Conservation (phyloP, 441 rosid species). For the Hypseocharis bilobata region DNA sequence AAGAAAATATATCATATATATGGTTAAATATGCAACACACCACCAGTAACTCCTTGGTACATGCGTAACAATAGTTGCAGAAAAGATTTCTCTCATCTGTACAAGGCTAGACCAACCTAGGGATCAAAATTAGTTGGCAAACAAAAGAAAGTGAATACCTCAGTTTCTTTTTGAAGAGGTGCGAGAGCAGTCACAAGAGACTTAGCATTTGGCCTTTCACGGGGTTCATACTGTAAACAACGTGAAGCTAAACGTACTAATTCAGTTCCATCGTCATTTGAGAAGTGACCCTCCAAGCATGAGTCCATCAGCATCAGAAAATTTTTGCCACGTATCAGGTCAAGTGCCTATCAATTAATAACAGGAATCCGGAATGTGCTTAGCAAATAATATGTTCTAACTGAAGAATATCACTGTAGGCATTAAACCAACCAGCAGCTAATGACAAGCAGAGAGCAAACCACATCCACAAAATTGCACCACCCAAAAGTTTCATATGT, state of each 20-base stretch:
- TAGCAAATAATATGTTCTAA: too few relatives aligned
- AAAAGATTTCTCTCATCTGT: not conserved
- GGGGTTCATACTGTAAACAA: slow-evolving; percentile 64
- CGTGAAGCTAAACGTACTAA: slow-evolving; percentile 58
- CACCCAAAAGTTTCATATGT: too few relatives aligned
- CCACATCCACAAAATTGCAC: too few relatives aligned
- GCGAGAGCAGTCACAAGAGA: slow-evolving; percentile 49
- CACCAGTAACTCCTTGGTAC: too few relatives aligned
- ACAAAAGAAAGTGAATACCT: slow-evolving; percentile 26
- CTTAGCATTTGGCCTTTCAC: slow-evolving; percentile 53
- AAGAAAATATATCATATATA: not conserved
- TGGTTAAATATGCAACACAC: not conserved
- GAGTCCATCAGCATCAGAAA: slow-evolving; percentile 64
- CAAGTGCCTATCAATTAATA: slow-evolving; percentile 51
- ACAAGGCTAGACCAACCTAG: not conserved
- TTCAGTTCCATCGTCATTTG: slow-evolving; percentile 52
- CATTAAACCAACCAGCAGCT: too few relatives aligned
- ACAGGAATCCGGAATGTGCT: slow-evolving; percentile 8
- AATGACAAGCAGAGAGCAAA: too few relatives aligned
- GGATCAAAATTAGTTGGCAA: not conserved
- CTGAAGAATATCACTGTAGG: too few relatives aligned
- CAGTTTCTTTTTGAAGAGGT: slow-evolving; percentile 48
- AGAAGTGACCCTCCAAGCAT: slow-evolving; percentile 62
- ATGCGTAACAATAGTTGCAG: not conserved
- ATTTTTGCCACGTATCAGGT: slow-evolving; percentile 56